A percentile compares a stretch with the other conserved stretches of the same genome.
phyloP scores from a whole-genome alignment of 2,329 filamentous ascomycete species.

The Scleromitrula shiraiana region DNA sequence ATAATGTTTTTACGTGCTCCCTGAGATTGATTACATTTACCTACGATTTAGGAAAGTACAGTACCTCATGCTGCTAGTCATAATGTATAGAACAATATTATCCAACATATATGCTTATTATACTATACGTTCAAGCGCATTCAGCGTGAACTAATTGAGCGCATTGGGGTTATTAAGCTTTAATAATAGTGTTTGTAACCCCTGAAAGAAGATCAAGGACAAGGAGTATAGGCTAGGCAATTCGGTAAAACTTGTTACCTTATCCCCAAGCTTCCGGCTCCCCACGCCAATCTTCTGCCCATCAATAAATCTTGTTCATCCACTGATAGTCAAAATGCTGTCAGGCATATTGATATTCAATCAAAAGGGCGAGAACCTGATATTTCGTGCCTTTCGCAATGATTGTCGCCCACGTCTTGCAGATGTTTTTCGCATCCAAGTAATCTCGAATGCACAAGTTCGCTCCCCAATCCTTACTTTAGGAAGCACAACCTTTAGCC shows the following conservation, averaged over 20 bases:
- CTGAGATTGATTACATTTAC: too few species aligned
- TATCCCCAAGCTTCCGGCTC: constrained; percentile 1
- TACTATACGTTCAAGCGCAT: too few species aligned
- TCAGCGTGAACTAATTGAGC: too few species aligned
- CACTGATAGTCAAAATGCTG: constrained; percentile 57
- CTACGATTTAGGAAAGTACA: too few species aligned
- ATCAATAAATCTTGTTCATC: constrained; percentile 4
- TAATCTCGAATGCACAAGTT: constrained; percentile 96
- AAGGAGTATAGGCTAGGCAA: not conserved
- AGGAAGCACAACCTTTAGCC: constrained; percentile 96
- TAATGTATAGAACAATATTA: too few species aligned
- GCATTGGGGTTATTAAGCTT: too few species aligned
- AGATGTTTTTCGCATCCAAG: constrained; percentile 98
- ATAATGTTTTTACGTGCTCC: too few species aligned
- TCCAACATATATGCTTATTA: too few species aligned
- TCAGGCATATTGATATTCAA: constrained; percentile 98
- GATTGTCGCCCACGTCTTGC: constrained; percentile 95
- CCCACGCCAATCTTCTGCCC: constrained; percentile 8
- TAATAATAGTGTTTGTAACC: too few species aligned
- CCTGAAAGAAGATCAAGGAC: not conserved
- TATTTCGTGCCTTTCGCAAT: constrained; percentile 97
- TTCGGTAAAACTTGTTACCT: constrained; percentile 1
- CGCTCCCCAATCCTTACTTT: constrained; percentile 95
- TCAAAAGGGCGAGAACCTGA: constrained; percentile 98
- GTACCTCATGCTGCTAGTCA: too few species aligned